phyloP scores from a whole-genome alignment of 371 early-diverging fungal species.

The Saksenaea vasiformis region DNA sequence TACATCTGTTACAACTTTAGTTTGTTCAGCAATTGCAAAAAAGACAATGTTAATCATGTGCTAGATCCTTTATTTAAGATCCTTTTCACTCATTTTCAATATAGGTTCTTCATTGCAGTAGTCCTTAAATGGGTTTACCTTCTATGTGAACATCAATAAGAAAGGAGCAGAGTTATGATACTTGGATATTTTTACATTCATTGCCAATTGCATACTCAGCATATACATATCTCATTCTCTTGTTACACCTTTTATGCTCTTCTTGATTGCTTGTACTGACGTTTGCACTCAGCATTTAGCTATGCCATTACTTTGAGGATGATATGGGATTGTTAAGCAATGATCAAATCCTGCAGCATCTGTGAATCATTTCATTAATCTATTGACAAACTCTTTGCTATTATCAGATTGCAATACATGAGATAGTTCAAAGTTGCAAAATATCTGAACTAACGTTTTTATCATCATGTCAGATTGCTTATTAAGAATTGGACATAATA shows the following conservation, averaged over 20 bases:
- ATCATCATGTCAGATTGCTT: constrained; percentile 19
- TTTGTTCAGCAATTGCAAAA: constrained; percentile 21
- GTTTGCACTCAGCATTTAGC: constrained; percentile 21
- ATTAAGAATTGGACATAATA: constrained; percentile 18
- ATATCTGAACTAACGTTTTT: constrained; percentile 10
- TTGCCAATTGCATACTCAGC: constrained; percentile 9
- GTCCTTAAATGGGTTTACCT: constrained; percentile 20
- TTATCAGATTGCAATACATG: constrained; percentile 22
- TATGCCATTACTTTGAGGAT: constrained; percentile 29
- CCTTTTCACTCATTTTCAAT: not conserved
- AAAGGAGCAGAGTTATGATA: constrained; percentile 5
- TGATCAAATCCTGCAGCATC: constrained; percentile 16
- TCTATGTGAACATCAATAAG: constrained; percentile 21
- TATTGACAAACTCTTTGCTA: constrained; percentile 26
- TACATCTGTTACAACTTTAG: not conserved
- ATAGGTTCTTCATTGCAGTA: constrained; percentile 1
- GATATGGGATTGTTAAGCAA: constrained; percentile 18
- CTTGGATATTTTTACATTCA: constrained; percentile 10
- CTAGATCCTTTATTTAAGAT: constrained; percentile 12
- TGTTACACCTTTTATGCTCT: constrained; percentile 13
- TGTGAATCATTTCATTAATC: constrained; percentile 1
- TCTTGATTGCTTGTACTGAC: constrained; percentile 11
- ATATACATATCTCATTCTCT: constrained; percentile 22
- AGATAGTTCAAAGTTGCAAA: constrained; percentile 24
- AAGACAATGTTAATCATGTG: constrained; percentile 21